Base-by-base conservation (phyloP, 805 yeast genomes). In the Naumovozyma castellii region DNA sequence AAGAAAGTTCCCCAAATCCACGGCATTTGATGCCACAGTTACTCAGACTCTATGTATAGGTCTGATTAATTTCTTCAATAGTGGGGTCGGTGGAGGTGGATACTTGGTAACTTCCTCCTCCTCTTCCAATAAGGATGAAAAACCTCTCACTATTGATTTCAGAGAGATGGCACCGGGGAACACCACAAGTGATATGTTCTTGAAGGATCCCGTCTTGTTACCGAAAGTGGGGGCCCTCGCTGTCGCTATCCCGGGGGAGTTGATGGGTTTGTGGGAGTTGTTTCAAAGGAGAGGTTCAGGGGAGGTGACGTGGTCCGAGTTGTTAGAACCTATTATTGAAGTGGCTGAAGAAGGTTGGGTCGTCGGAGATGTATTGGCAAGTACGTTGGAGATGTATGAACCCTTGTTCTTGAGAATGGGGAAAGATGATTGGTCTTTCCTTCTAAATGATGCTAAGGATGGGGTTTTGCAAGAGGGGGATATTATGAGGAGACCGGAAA, bases 11-110 rank as follows among this genome's bases (percentile, higher is more conserved):
- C 61, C 61, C 14, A 57, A 53, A 5, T 94, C 96, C 0, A 80
- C 76, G 51, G 96, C 97, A 2, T 96, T 95, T 0, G 98, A 90
- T 57, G 95, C 96, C 0, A 84, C 95, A 0, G 80, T 90, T 2
- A 81, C 95, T 0, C 83, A 84, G 10, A 85, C 94, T 0, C 67
- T 90, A 20, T 90, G 98, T 55, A 76, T 90, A 25, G 97, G 97
- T 2, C 71, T 84, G 39, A 63, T 85, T 17, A 84, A 84, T 54
- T 78, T 86, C 46, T 85, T 81, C 64, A 80, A 80, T 42, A 80
- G 94, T 1, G 95, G 97, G 0, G 79, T 90, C 33, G 96, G 97
- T 5, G 97, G 97, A 3, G 97, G 98, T 8, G 85, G 83, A 0
- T 86, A 75, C 50, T 80, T 83, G 34, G 72, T 78, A 1, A 29